Base-by-base conservation (phyloP, 1,139 yeast genomes). In the Geotrichum fermentans region DNA sequence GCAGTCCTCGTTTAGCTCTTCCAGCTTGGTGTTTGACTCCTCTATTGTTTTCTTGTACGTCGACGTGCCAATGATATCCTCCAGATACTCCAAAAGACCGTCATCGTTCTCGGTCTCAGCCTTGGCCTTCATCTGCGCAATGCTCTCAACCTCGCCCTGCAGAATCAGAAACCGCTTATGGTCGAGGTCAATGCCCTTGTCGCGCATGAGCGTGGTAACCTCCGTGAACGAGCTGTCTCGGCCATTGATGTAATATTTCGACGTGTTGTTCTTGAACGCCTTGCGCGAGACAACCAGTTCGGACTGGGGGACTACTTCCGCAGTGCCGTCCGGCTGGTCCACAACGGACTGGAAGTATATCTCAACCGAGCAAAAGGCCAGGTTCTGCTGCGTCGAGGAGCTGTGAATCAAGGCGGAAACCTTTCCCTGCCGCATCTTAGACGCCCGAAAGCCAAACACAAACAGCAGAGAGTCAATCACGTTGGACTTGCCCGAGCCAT, bases 91-190 rank as follows among this genome's bases (percentile, higher is more conserved):
- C 43, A 94, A 68, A 32, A 94, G 71, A 0, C 99, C 99, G 63
- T 92, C 98, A 58, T 92, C 98, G 57, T 80, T 81, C 50, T 89
- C 96, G 47, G 75, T 79, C 60, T 92, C 97, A 0, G 97, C 97
- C 62, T 92, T 92, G 8, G 98, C 86, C 62, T 90, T 90, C 99
- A 94, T 94, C 65, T 92, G 97, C 0, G 98, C 97, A 62, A 94
- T 94, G 52, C 92, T 84, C 68, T 94, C 99, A 35, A 94, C 98
- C 65, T 94, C 99, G 61, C 99, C 99, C 68, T 94, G 99, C 40
- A 94, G 72, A 62, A 94, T 94, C 58, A 94, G 74, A 61, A 94
- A 94, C 58, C 99, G 74, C 62, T 94, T 92, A 65, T 94, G 98
- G 60, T 90, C 96, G 55, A 94, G 73, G 67, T 94, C 98, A 51